Evolutionary conservation across 2,329 filamentous ascomycete genomes (phyloP), one percentile per base, ranked within the genome.

Genomic region (Corynespora cassiicola): DNA sequence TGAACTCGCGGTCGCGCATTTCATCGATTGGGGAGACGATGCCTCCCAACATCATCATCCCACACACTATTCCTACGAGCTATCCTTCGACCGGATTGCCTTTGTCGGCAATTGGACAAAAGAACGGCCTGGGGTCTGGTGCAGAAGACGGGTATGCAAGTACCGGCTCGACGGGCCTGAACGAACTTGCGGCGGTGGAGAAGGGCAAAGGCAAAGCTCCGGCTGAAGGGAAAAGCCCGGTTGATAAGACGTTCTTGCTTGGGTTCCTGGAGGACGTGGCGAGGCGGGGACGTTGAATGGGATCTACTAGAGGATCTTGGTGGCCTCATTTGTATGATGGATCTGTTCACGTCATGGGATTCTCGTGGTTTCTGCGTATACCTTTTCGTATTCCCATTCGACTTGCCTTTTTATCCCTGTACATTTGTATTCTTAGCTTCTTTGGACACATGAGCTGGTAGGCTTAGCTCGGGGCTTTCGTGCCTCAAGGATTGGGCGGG

Each of bases 201-300:
- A 31, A 29, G n/a, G 44, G 35, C n/a, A 47, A 42, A 19, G 41
- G 31, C 11, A 32, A 35, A 20, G 28, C 24, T 12, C 28, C 27
- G 9, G 15, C 30, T 15, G 36, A 12, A 7, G 56, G 51, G 8
- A 66, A 60, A 39, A 66, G 58, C 31, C 80, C 87, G 0, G 85
- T 82, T 0, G 85, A 94, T 52, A 85, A 87, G 60, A 84, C 77
- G 11, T 94, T 94, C 56, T 70, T 95, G 60, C 74, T 94, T 34
- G 85, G 81, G 7, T 94, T 90, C 61, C 70, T 95, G 55, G 81
- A 88, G 48, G 74, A 74, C 39, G 74, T 79, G 21, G 63, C 63
- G 16, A 51, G 54, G 39, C 45, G 57, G 16, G 63, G 61, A 16
- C 48, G 62, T 7, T 65, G 36, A 52, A n/a, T n/a, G n/a, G n/a